Evolutionary conservation across 2,329 filamentous ascomycete species (phyloP).

Genomic region (Xylaria sp.): DNA sequence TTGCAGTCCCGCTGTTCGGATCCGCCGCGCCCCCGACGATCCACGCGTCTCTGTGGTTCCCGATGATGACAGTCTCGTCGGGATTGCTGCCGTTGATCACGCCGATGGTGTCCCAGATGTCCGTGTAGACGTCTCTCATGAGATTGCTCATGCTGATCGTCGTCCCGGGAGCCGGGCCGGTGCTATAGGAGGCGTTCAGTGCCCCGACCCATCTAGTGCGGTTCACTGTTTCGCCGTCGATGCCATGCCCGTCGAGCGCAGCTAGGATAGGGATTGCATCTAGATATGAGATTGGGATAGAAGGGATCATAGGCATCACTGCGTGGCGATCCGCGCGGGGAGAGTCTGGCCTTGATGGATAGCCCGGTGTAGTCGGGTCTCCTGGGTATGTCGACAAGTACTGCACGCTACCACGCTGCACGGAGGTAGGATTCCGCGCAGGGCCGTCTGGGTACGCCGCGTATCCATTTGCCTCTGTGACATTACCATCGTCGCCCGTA

Average conservation of each 20-base stretch:
- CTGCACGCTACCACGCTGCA: constrained; percentile 81
- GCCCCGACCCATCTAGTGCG: constrained; percentile 67
- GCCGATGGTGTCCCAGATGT: constrained; percentile 83
- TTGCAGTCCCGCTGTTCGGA: constrained; percentile 82
- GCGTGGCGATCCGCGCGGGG: constrained; percentile 71
- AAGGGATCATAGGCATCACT: constrained; percentile 79
- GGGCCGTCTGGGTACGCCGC: constrained; percentile 80
- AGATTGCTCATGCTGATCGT: constrained; percentile 74
- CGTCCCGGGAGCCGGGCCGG: constrained; percentile 63
- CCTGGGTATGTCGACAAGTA: constrained; percentile 72
- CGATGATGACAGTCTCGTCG: constrained; percentile 81
- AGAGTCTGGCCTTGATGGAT: constrained; percentile 78
- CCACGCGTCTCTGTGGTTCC: constrained; percentile 87
- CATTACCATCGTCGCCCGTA: constrained; percentile 78
- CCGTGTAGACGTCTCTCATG: constrained; percentile 75
- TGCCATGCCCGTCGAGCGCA: constrained; percentile 80
- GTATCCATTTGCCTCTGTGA: constrained; percentile 79
- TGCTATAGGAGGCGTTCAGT: constrained; percentile 56
- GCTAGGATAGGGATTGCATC: constrained; percentile 82
- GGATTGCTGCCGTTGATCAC: constrained; percentile 80
- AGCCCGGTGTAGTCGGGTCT: constrained; percentile 84
- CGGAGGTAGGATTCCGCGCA: constrained; percentile 79
- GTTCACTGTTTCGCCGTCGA: constrained; percentile 74
- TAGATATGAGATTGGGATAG: constrained; percentile 81
- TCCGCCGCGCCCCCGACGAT: constrained; percentile 86